A percentile compares a stretch with the other conserved stretches of the same genome.
phyloP scores from a whole-genome alignment of 441 rosid genomes.

The Adansonia madagascariensis region DNA sequence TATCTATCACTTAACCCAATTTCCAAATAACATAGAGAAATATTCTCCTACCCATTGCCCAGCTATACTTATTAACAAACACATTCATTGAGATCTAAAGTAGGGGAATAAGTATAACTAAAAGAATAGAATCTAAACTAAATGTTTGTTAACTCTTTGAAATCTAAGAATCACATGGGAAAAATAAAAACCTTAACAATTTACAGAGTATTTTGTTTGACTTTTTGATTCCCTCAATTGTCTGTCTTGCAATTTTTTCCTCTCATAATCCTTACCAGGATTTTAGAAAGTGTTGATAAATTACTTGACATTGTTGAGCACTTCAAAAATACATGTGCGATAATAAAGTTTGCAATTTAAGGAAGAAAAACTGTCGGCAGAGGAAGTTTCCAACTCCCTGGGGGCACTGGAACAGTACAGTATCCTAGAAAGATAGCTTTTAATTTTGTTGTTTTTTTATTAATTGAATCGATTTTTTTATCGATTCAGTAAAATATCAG shows the following conservation, averaged over 20 bases:
- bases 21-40: no score
- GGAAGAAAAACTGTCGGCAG: constrained; percentile 9
- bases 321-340: neutral
- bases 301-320: neutral
- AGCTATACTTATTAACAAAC: no score
- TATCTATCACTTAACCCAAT: no score
- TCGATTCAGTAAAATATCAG: neutral
- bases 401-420: neutral
- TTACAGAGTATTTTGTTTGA: no score
- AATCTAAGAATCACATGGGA: no score
- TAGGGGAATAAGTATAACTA: no score
- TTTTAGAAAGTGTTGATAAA: neutral
- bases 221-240: neutral
- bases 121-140: neutral
- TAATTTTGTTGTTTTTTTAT: neutral
- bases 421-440: neutral
- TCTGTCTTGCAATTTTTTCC: neutral
- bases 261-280: neutral
- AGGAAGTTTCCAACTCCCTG: neutral
- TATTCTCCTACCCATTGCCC: no score
- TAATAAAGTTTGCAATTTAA: neutral
- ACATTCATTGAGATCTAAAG: neutral
- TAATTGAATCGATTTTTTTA: neutral
- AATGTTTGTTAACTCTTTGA: no score
- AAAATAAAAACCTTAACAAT: no score